A percentile compares a stretch with the other conserved stretches of the same genome.
Evolutionary conservation across 306 rosid species (phyloP).

Genomic region (Cicer chorassanicum): DNA sequence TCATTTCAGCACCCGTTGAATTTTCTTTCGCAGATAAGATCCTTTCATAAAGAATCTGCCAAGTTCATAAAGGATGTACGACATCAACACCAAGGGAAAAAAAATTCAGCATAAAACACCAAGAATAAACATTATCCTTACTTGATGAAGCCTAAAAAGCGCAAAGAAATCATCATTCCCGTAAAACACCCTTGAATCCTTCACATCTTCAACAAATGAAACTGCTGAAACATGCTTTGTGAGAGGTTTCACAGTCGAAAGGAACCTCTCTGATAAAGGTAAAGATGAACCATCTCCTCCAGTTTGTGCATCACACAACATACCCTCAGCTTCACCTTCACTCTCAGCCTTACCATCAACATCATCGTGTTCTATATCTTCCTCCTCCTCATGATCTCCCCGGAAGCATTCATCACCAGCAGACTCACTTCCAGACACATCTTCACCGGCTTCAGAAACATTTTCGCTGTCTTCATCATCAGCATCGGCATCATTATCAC

Average conservation of each 20-base stretch:
- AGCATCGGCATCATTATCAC: slow-evolving; percentile 87
- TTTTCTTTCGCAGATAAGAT: slow-evolving; percentile 77
- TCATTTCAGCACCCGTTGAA: slow-evolving; percentile 70
- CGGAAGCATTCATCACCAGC: slow-evolving; percentile 88
- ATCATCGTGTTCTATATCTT: slow-evolving; percentile 76
- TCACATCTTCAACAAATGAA: slow-evolving; percentile 59
- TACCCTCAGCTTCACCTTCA: slow-evolving; percentile 95
- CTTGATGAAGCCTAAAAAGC: slow-evolving; percentile 97
- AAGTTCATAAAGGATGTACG: slow-evolving; percentile 48
- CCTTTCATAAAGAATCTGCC: slow-evolving; percentile 89
- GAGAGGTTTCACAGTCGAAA: slow-evolving; percentile 82
- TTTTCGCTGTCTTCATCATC: slow-evolving; percentile 94
- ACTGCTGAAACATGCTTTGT: slow-evolving; percentile 69
- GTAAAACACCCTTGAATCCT: slow-evolving; percentile 71
- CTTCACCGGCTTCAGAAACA: slow-evolving; percentile 91
- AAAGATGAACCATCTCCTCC: slow-evolving; percentile 71
- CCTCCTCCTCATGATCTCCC: slow-evolving; percentile 84
- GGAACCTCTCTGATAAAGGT: slow-evolving; percentile 76
- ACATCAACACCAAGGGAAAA: slow-evolving; percentile 36
- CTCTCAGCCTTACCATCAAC: slow-evolving; percentile 92
- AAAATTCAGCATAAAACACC: neutral
- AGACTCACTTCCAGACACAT: slow-evolving; percentile 91
- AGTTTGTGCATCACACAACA: slow-evolving; percentile 68
- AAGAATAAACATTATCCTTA: slow-evolving; percentile 52
- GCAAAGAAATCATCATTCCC: slow-evolving; percentile 92